These are phyloP conservation scores for Phytophthora colocasiae DNA, from an alignment of 352 stramenopile species.

Conservation along the genomic window DNA sequence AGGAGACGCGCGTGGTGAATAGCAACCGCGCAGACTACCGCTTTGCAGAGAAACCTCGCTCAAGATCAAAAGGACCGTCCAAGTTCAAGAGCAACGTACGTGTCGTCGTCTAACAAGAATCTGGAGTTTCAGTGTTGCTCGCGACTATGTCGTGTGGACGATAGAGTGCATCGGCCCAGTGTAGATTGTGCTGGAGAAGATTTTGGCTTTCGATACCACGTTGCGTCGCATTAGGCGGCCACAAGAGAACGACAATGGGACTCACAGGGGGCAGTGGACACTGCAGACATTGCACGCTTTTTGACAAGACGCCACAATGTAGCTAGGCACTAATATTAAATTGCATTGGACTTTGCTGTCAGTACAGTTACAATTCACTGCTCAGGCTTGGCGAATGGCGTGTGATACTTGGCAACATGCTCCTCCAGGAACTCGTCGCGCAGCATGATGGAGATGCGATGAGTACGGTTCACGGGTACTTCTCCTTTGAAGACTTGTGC, in stretches of 20 bases:
- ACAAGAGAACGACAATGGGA: neutral
- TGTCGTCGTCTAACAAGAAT: conserved; percentile 39
- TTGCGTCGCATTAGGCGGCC: conserved; percentile 7
- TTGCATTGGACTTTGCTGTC: conserved; percentile 27
- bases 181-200: conserved; percentile 5
- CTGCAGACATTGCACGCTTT: conserved; percentile 29
- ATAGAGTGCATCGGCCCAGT: conserved; percentile 27
- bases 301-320: conserved; percentile 28
- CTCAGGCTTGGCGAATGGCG: conserved; percentile 35
- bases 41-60: conserved; percentile 65
- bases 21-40: conserved; percentile 84
- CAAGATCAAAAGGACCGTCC: conserved; percentile 50
- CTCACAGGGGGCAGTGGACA: conserved; percentile 1
- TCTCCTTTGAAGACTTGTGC: conserved; percentile 61
- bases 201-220: too few relatives aligned
- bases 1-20: conserved; percentile 72
- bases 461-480: conserved; percentile 70
- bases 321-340: conserved; percentile 47
- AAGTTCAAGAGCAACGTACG: conserved; percentile 81
- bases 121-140: conserved; percentile 11
- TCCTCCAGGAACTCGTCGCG: conserved; percentile 69
- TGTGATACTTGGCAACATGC: conserved; percentile 47
- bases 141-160: conserved; percentile 29
- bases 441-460: conserved; percentile 87
- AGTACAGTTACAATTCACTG: conserved; percentile 27